phyloP scores from a whole-genome alignment of 495 filamentous ascomycete species.

The Neurospora pannonica region DNA sequence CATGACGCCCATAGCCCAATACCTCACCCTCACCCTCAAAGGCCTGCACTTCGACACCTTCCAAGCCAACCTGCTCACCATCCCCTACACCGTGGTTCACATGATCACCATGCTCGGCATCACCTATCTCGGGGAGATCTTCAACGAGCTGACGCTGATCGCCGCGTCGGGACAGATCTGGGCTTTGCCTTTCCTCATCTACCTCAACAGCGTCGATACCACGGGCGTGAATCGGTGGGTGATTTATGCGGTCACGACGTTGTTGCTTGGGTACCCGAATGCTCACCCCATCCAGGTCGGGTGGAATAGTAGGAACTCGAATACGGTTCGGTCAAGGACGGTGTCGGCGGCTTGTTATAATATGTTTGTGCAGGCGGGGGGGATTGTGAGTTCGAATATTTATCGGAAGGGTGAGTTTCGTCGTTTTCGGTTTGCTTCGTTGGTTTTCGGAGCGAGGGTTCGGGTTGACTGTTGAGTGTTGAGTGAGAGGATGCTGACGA shows the following conservation, averaged over 20 bases:
- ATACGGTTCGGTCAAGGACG: constrained; percentile 46
- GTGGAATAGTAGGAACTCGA: constrained; percentile 53
- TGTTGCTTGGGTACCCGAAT: constrained; percentile 49
- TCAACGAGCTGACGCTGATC: constrained; percentile 39
- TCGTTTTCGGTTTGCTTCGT: constrained; percentile 31
- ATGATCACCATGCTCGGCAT: constrained; percentile 38
- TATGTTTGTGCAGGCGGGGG: constrained; percentile 59
- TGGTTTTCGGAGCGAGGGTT: background rate
- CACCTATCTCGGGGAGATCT: constrained; percentile 41
- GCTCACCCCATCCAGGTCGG: constrained; percentile 55
- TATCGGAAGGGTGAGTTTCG: constrained; percentile 40
- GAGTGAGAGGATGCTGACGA: constrained; percentile 35
- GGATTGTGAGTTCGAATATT: constrained; percentile 54
- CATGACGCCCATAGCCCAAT: constrained; percentile 43
- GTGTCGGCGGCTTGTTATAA: constrained; percentile 51
- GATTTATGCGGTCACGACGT: constrained; percentile 45
- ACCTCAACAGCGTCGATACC: constrained; percentile 38
- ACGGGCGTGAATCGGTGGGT: constrained; percentile 41
- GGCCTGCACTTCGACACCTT: constrained; percentile 61
- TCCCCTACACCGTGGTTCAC: constrained; percentile 28
- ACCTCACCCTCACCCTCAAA: constrained; percentile 53
- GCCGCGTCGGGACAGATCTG: constrained; percentile 42
- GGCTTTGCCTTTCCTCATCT: constrained; percentile 48
- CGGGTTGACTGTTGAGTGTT: background rate
- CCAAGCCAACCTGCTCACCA: constrained; percentile 47